Evolutionary conservation across 371 early-diverging fungal genomes (phyloP), one percentile per base, ranked within the genome.

Genomic region (Smittium culicis): DNA sequence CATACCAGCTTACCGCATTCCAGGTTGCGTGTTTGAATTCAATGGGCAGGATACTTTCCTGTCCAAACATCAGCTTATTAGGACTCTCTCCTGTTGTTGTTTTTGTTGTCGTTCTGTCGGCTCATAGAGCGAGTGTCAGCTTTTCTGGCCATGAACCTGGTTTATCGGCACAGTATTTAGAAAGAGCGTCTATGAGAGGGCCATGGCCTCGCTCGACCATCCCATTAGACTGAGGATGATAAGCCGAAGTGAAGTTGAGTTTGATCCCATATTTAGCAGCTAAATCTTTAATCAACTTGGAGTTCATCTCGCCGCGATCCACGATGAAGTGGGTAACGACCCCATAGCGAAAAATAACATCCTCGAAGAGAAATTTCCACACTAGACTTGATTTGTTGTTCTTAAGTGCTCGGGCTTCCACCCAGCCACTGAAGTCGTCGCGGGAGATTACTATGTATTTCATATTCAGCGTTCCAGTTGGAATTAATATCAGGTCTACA

Each of bases 391-490:
- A 14, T 25, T 28, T n/a, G 35, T 70, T 70, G 34, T 5, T 64
- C 65, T 62, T 71, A 2, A 70, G 35, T 11, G 70, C 69, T 33
- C 57, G 24, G 2, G 70, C 70, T 28, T 70, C 70, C 14, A 70
- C 69, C 70, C 69, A 70, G 24, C 70, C 70, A 31, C 64, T 64
- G 16, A 70, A 62, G 61, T 70, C 70, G 35, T 70, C 70, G 20
- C 70, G 55, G 11, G 70, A 58, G 2, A 70, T 61, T 2, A 32
- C 71, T 1, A 70, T 29, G 27, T 69, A 70, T 56, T 57, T 34
- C n/a, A 61, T n/a, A 8, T 67, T 67, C 28, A 29, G 30, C 3
- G 1, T 66, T 31, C 67, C 32, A 31, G 59, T 30, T 5, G 67
- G 65, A 45, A 59, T 64, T 32, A 32, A 27, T 11, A 67, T 64